Evolutionary conservation across 805 yeast genomes (phyloP).

Genomic region (Candida easanensis): DNA sequence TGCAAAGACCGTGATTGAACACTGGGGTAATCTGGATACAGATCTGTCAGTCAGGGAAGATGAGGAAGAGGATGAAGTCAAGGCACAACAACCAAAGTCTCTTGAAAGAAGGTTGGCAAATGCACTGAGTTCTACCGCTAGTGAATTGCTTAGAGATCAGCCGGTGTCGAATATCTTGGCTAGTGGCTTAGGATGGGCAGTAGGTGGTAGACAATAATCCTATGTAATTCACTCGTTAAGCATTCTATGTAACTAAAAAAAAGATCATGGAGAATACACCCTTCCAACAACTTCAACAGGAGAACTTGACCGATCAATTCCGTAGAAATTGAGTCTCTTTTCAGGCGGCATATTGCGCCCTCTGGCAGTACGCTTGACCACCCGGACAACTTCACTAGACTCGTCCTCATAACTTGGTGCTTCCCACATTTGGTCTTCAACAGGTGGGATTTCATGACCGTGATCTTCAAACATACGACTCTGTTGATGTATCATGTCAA

Average conservation of each 20-base stretch:
- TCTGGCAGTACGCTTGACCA: not conserved
- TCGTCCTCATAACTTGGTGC: not conserved
- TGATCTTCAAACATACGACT: not conserved
- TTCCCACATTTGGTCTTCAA: not conserved
- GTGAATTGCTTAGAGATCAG: constrained; percentile 18
- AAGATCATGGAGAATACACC: not conserved
- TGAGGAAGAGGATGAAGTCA: constrained; percentile 1
- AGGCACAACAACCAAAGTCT: constrained; percentile 5
- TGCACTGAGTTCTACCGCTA: constrained; percentile 23
- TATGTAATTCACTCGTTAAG: not conserved
- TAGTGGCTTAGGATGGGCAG: constrained; percentile 51
- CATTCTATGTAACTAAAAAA: not conserved
- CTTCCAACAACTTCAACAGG: not conserved
- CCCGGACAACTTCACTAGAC: not conserved
- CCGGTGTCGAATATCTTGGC: constrained; percentile 40
- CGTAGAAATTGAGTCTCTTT: too few species aligned
- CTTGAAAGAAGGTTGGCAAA: constrained; percentile 23
- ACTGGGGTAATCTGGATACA: constrained; percentile 55
- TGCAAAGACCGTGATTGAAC: constrained; percentile 52
- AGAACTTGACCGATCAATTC: too few species aligned
- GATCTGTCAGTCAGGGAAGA: constrained; percentile 33
- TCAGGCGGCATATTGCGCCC: not conserved
- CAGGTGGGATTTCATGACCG: too few species aligned
- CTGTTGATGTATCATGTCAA: not conserved
- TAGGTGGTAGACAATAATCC: constrained; percentile 30